A percentile compares a stretch with the other conserved stretches of the same genome.
Evolutionary conservation across 2,329 filamentous ascomycete genomes (phyloP).

Genomic region (Penicillium sp.): DNA sequence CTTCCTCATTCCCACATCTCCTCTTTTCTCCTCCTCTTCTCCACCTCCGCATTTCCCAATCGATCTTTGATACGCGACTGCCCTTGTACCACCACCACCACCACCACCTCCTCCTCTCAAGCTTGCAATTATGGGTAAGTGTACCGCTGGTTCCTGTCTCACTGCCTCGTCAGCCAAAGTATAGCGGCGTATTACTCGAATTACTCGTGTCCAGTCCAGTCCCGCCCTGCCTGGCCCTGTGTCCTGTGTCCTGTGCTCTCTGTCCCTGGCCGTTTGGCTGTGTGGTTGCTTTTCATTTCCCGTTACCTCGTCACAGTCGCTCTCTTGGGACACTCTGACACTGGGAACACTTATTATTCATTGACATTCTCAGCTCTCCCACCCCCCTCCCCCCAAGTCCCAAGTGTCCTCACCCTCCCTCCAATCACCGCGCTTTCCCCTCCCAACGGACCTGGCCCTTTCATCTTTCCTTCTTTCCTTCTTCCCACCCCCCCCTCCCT

Average conservation of each 20-base stretch:
- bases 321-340: too few species aligned
- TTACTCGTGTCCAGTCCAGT: not conserved
- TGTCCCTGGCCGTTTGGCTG: too few species aligned
- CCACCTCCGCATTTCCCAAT: not conserved
- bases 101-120: too few species aligned
- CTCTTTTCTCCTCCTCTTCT: slow-evolving; percentile 4
- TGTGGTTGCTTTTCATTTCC: too few species aligned
- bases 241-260: not conserved
- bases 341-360: too few species aligned
- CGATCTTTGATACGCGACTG: not conserved
- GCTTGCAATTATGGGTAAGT: not conserved
- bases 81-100: not conserved
- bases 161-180: not conserved
- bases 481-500: not conserved
- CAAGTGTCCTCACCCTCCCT: slow-evolving; percentile 9
- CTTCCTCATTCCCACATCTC: not conserved
- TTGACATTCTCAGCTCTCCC: not conserved
- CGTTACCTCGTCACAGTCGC: too few species aligned
- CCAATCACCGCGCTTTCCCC: slow-evolving; percentile 10
- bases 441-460: slow-evolving; percentile 9
- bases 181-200: not conserved
- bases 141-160: not conserved
- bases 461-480: slow-evolving; percentile 9
- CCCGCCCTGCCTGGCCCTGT: not conserved
- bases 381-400: slow-evolving; percentile 8